Evolutionary conservation across 805 yeast species (phyloP).

Genomic region (Tetrapisispora nanseiensis): DNA sequence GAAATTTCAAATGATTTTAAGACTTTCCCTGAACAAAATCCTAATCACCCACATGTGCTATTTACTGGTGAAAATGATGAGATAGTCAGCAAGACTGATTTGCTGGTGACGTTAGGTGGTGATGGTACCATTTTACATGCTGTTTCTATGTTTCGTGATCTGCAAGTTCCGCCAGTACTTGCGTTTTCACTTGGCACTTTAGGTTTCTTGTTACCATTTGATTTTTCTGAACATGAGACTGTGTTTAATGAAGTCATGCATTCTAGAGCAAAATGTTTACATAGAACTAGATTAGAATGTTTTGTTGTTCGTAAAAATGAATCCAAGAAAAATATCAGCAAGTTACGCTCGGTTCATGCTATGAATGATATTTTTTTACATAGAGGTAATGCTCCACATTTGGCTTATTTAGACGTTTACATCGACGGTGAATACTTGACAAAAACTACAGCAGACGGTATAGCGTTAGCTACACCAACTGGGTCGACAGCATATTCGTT

Average conservation of each 20-base stretch:
- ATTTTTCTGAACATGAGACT: constrained; percentile 47
- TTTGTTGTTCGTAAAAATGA: constrained; percentile 40
- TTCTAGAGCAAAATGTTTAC: constrained; percentile 61
- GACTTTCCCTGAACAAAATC: constrained; percentile 21
- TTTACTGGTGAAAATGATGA: constrained; percentile 52
- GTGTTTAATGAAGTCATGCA: constrained; percentile 60
- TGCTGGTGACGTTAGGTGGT: constrained; percentile 86
- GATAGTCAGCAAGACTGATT: constrained; percentile 59
- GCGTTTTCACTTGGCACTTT: constrained; percentile 85
- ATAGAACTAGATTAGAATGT: constrained; percentile 72
- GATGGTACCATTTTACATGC: constrained; percentile 89
- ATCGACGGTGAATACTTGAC: constrained; percentile 81
- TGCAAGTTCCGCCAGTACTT: constrained; percentile 75
- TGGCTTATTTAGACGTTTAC: constrained; percentile 73
- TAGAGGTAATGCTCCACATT: constrained; percentile 79
- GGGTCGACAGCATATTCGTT: constrained; percentile 92
- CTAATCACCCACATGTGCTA: constrained; percentile 32
- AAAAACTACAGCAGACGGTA: constrained; percentile 87
- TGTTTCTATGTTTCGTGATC: constrained; percentile 63
- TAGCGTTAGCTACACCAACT: constrained; percentile 79
- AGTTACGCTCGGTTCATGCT: constrained; percentile 40
- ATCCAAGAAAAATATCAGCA: constrained; percentile 4
- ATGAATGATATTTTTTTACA: constrained; percentile 89
- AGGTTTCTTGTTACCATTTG: constrained; percentile 84
- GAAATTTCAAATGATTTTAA: constrained; percentile 39